Base-by-base conservation (phyloP, 129 eudicot species). In the Helichrysum umbraculigerum region DNA sequence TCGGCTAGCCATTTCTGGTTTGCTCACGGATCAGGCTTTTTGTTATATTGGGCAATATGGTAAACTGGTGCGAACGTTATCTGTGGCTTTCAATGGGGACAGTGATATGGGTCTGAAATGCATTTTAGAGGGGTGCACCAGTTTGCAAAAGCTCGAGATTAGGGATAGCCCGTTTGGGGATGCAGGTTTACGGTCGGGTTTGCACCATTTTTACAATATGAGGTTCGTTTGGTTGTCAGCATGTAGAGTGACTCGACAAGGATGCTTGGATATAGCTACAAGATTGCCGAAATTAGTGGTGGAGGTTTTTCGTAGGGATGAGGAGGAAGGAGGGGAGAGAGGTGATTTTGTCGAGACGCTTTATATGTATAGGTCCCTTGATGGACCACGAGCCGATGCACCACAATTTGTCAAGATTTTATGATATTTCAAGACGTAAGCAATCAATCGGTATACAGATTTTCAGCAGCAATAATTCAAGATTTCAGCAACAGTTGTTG, bases 81-180 rank as follows among this genome's bases (percentile, higher is more conserved):
- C 96, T 0, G 85, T 90, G 61, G 96, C 90, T 52, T 90, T 90
- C 77, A 79, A 79, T 72, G 96, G 96, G 52, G 87, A 90, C 25
- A 87, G 88, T 42, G 96, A 90, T 66, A 19, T 35, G 65, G 90
- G 86, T 15, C 62, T 90, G 75, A 87, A 85, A 78, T 81, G 78
- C 76, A 85, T 90, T 51, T 71, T 90, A 0, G 96, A 90, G 79
- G 96, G 96, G 20, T 90, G 96, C 80, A 68, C 88, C 12, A 90
- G 81, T 51, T 81, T 90, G 89, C 85, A 83, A 80, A 90, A 90
- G 76, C 88, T 90, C 6, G 96, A 90, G 86, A 88, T 90, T 68
- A 76, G 96, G 78, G 96, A 90, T 81, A 78, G 96, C 77, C 96
- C 96, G 1, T 90, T 90, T 83, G 96, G 96, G 9, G 96, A 90